Conservation (phyloP, 352 stramenopile species). For the Phytophthora chlamydospora region DNA sequence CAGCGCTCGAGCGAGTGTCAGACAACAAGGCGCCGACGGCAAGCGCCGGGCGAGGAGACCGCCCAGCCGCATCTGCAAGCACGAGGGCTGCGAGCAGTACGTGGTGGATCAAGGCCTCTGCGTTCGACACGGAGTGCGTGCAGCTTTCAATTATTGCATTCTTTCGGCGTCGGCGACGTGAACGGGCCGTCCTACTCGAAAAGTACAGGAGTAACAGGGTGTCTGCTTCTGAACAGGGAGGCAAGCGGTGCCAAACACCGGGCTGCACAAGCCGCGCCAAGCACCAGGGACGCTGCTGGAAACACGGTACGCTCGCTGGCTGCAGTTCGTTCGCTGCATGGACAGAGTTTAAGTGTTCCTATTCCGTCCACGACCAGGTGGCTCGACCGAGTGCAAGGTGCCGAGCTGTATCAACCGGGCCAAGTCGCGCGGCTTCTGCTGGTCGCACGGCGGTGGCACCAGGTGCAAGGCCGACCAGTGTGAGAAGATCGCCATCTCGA, state of each 20-base stretch:
- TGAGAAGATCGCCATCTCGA: constrained; percentile 83
- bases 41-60: constrained; percentile 61
- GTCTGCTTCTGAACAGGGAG: constrained; percentile 41
- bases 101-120: constrained; percentile 82
- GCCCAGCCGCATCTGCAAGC: constrained; percentile 74
- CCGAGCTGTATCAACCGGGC: constrained; percentile 76
- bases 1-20: constrained; percentile 13
- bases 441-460: constrained; percentile 85
- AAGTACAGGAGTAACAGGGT: constrained; percentile 5
- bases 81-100: constrained; percentile 78
- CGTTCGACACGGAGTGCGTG: constrained; percentile 70
- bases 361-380: constrained; percentile 34
- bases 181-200: background rate
- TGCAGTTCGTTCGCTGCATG: background rate
- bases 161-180: background rate
- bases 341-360: background rate
- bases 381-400: constrained; percentile 80
- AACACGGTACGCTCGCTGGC: constrained; percentile 44
- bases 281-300: constrained; percentile 76
- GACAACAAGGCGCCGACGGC: constrained; percentile 40
- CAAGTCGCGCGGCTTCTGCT: constrained; percentile 87
- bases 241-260: constrained; percentile 64
- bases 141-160: constrained; percentile 13
- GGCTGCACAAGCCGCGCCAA: constrained; percentile 78
- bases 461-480: constrained; percentile 77